Evolutionary conservation across 2,329 filamentous ascomycete species (phyloP).

Genomic region (Tolypocladium guangdongense): DNA sequence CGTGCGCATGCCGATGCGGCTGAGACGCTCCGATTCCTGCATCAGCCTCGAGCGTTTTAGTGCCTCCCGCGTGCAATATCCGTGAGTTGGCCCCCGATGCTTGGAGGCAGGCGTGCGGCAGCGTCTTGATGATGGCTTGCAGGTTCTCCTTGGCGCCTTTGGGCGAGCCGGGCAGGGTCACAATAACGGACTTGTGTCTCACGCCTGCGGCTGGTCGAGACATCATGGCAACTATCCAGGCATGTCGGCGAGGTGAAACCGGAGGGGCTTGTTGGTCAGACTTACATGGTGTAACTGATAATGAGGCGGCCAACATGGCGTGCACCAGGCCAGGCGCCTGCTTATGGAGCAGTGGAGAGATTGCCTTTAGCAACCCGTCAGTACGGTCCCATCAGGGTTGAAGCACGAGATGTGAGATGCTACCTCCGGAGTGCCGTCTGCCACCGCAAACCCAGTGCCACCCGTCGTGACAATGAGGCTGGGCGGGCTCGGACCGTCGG

Average conservation of each 20-base stretch:
- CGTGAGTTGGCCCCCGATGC: slow-evolving; percentile 76
- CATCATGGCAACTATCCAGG: slow-evolving; percentile 76
- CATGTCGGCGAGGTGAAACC: not conserved
- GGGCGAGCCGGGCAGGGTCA: slow-evolving; percentile 88
- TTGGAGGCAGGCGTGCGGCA: slow-evolving; percentile 91
- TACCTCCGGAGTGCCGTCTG: slow-evolving; percentile 84
- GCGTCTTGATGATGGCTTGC: slow-evolving; percentile 73
- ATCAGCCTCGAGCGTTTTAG: slow-evolving; percentile 74
- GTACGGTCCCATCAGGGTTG: not conserved
- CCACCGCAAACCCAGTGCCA: slow-evolving; percentile 81
- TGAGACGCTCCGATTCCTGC: slow-evolving; percentile 48
- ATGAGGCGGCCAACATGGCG: slow-evolving; percentile 79
- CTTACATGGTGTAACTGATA: slow-evolving; percentile 83
- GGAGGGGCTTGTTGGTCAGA: slow-evolving; percentile 1
- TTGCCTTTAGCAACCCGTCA: slow-evolving; percentile 41
- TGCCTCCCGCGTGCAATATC: slow-evolving; percentile 65
- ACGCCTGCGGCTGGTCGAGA: slow-evolving; percentile 85
- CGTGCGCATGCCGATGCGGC: slow-evolving; percentile 23
- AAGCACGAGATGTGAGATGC: no score
- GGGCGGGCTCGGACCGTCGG: slow-evolving; percentile 50
- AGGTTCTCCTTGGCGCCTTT: slow-evolving; percentile 94
- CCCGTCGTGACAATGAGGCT: slow-evolving; percentile 84
- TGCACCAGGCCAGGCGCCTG: slow-evolving; percentile 88
- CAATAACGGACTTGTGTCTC: slow-evolving; percentile 66
- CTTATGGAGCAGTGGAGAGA: slow-evolving; percentile 69